Conservation (phyloP, 2,329 filamentous ascomycete genomes). For the Aspergillus sp. region DNA sequence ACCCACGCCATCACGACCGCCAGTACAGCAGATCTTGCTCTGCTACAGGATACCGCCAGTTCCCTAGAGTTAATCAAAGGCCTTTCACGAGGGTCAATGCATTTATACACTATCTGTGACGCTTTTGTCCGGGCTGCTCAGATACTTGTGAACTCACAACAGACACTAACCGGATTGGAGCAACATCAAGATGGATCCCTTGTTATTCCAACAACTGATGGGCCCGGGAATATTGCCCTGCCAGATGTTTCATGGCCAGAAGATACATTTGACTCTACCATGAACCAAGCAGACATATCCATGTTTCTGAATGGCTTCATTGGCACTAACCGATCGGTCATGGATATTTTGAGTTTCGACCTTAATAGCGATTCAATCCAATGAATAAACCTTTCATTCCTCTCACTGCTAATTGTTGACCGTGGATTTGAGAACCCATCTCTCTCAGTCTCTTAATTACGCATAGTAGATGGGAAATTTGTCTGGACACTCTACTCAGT, state of each 20-base stretch:
- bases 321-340: slow-evolving; percentile 27
- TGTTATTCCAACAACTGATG: slow-evolving; percentile 19
- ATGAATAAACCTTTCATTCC: neutral
- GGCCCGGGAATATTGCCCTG: slow-evolving; percentile 23
- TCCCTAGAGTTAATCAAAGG: slow-evolving; percentile 25
- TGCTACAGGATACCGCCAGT: slow-evolving; percentile 26
- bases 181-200: slow-evolving; percentile 27
- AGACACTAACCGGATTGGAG: slow-evolving; percentile 25
- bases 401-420: neutral
- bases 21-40: slow-evolving; percentile 20
- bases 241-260: slow-evolving; percentile 29
- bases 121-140: slow-evolving; percentile 28
- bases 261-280: slow-evolving; percentile 21
- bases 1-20: slow-evolving; percentile 31
- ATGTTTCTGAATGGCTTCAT: slow-evolving; percentile 32
- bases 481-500: no score
- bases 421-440: no score
- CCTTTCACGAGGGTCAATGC: slow-evolving; percentile 23
- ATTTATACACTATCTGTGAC: slow-evolving; percentile 24
- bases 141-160: slow-evolving; percentile 25
- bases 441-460: no score
- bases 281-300: slow-evolving; percentile 28
- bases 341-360: slow-evolving; percentile 27
- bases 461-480: no score
- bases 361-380: slow-evolving; percentile 16